phyloP scores from a whole-genome alignment of 2,329 filamentous ascomycete species.

The Neofusicoccum sp. region DNA sequence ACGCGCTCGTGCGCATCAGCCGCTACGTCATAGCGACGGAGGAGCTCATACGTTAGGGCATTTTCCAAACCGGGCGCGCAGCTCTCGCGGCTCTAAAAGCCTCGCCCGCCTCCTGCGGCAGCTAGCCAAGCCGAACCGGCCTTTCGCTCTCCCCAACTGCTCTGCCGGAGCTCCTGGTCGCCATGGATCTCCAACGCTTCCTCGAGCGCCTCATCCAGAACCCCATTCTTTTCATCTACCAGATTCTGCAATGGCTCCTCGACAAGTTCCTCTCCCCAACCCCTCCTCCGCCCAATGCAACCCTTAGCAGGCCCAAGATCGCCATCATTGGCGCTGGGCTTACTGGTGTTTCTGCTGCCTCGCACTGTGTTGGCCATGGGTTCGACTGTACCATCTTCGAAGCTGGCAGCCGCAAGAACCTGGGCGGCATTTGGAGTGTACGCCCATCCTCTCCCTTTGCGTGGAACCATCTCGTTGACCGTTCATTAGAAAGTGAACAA shows the following conservation, averaged over 20 bases:
- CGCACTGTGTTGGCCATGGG: conserved; percentile 82
- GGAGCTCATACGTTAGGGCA: background rate
- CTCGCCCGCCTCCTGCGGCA: background rate
- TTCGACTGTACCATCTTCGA: conserved; percentile 84
- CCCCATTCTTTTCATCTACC: conserved; percentile 63
- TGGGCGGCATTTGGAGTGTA: conserved; percentile 83
- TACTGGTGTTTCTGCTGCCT: conserved; percentile 75
- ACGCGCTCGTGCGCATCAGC: background rate
- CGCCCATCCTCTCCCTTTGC: conserved; percentile 30
- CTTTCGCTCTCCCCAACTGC: background rate
- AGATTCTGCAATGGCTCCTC: conserved; percentile 66
- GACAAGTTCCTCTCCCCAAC: conserved; percentile 68
- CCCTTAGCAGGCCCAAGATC: conserved; percentile 62
- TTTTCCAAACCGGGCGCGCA: background rate
- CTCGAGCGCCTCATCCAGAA: conserved; percentile 37
- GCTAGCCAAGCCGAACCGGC: background rate
- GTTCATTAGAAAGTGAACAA: conserved; percentile 70
- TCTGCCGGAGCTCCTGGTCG: background rate
- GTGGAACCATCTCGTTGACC: background rate
- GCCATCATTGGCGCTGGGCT: conserved; percentile 56
- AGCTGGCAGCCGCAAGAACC: conserved; percentile 62
- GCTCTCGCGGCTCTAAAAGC: background rate
- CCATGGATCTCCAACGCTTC: conserved; percentile 19
- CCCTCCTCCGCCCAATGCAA: conserved; percentile 62
- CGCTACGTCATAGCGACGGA: conserved; percentile 10